Evolutionary conservation across 441 rosid species (phyloP), one percentile per base, ranked within the genome.

Genomic region (Erysimum pusillum): DNA sequence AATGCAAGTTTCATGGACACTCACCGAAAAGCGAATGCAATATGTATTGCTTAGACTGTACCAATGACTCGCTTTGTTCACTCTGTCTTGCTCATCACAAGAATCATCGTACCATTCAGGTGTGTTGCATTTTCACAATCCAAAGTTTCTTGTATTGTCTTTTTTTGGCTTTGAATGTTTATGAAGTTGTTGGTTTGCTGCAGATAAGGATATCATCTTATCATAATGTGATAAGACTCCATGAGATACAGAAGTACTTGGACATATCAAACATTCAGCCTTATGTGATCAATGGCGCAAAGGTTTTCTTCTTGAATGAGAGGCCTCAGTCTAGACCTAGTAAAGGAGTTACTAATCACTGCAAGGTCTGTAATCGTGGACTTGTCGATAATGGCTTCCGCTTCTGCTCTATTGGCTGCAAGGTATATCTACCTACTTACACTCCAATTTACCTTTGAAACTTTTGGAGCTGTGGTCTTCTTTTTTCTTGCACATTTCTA

Each of bases 391-490:
- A 90, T 74, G 83, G 90, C 76, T 91, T 88, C 90, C 84, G 91
- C 36, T 94, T 92, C 83, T 94, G 99, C 94, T 92, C 99, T 45
- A 90, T 94, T 63, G 99, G 97, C 76, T 94, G 98, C 93, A 94
- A 94, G 98, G 99, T 94, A 85, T 72, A 82, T 13, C 58, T 7
- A 71, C 34, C 67, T 71, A 71, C 1, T 22, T 7, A n/a, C 74
- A n/a, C n/a, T n/a, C n/a, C n/a, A n/a, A n/a, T n/a, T n/a, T n/a
- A n/a, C n/a, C n/a, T n/a, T n/a, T n/a, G n/a, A n/a, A n/a, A n/a
- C n/a, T n/a, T n/a, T n/a, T 35, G 35, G 42, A 38, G 9, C 18
- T 6, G 36, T 60, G 31, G 46, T 59, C 45, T 10, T 36, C 9
- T 17, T 17, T 36, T 45, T n/a, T 8, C 14, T 62, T 69, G 75